Conservation (phyloP, 148 eudicot genomes). For the Polygonum aviculare region DNA sequence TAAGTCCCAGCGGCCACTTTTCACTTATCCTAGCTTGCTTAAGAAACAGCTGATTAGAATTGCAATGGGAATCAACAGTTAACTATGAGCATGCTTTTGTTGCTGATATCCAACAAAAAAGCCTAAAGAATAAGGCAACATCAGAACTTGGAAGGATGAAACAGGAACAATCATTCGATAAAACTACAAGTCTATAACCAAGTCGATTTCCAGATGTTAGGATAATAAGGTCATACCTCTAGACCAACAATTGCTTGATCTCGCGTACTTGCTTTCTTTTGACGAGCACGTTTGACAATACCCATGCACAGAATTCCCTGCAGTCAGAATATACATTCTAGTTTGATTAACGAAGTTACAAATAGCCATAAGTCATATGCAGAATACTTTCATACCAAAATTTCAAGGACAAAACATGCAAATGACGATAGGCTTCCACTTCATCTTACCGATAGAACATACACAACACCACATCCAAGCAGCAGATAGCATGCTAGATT, state of each 20-base stretch:
- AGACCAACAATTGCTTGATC: conserved; percentile 71
- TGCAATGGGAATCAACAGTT: background rate
- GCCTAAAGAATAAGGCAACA: background rate
- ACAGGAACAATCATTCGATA: background rate
- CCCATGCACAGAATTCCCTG: conserved; percentile 93
- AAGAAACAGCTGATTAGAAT: background rate
- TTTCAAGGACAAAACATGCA: background rate
- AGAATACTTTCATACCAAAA: background rate
- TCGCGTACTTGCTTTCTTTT: conserved; percentile 52
- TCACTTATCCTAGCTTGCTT: background rate
- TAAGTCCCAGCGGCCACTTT: background rate
- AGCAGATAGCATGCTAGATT: conserved; percentile 71
- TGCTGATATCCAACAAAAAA: background rate
- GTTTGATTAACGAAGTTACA: background rate
- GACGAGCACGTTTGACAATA: conserved; percentile 69
- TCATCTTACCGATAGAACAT: conserved; percentile 61
- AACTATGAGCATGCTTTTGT: background rate
- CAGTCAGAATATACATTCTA: background rate
- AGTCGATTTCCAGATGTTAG: background rate
- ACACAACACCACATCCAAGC: conserved; percentile 77
- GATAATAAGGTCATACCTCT: conserved; percentile 36
- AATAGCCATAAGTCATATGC: background rate
- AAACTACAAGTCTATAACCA: background rate
- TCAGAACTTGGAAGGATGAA: background rate
- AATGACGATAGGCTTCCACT: background rate